These are phyloP conservation scores for Pinus taeda DNA, from an alignment of 75 land plant species.

Conservation along the genomic window DNA sequence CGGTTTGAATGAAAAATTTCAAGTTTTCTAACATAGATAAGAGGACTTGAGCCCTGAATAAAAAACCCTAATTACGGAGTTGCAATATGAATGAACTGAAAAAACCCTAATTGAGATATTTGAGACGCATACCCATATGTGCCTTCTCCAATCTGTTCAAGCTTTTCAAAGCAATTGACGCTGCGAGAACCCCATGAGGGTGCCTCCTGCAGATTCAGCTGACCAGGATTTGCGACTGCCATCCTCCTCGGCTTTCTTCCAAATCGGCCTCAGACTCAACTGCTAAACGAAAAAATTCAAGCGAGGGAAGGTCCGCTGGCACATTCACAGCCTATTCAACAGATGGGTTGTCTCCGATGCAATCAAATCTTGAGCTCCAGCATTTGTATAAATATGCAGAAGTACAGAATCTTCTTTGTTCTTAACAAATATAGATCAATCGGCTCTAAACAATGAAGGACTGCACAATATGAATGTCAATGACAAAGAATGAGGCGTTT, in stretches of 20 bases:
- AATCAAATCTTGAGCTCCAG: too few relatives aligned
- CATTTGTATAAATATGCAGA: too few relatives aligned
- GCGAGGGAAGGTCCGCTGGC: too few relatives aligned
- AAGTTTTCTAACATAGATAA: background rate
- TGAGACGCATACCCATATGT: slow-evolving; percentile 71
- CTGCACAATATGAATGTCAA: too few relatives aligned
- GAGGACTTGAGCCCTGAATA: background rate
- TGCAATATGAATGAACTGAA: background rate
- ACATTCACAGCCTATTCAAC: too few relatives aligned
- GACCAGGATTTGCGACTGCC: slow-evolving; percentile 72
- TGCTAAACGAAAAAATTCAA: too few relatives aligned
- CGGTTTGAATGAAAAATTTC: background rate
- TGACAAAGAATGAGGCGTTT: too few relatives aligned
- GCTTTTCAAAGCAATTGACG: slow-evolving; percentile 83
- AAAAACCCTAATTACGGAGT: background rate
- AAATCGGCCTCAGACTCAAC: too few relatives aligned
- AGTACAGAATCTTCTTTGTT: too few relatives aligned
- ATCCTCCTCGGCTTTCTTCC: slow-evolving; percentile 13
- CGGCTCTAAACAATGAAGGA: too few relatives aligned
- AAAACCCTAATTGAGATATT: background rate
- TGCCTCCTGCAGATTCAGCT: slow-evolving; percentile 69
- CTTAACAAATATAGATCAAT: too few relatives aligned
- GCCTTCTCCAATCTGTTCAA: slow-evolving; percentile 97
- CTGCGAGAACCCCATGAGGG: slow-evolving; percentile 92
- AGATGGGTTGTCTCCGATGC: too few relatives aligned